A percentile compares a stretch with the other conserved stretches of the same genome.
These are phyloP conservation scores for Rhodotorula mucilaginosa DNA, from an alignment of 1,284 basidiomycete genomes.

Conservation along the genomic window DNA sequence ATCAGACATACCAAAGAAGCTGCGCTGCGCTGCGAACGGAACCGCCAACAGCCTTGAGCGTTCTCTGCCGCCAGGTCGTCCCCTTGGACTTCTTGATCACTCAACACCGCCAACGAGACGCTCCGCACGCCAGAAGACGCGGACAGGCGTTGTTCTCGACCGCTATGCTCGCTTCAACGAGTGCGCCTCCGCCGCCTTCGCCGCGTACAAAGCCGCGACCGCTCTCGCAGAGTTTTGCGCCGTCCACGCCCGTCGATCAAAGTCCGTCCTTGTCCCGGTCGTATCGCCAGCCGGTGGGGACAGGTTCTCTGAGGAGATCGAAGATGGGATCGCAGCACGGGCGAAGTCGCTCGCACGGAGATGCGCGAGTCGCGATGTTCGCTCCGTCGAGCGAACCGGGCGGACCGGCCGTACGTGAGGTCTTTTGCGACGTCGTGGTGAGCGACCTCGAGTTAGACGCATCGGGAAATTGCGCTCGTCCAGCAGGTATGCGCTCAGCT, in stretches of 20 bases:
- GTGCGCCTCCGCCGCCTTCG: background rate
- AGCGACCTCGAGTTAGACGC: constrained; percentile 14
- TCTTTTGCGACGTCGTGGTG: constrained; percentile 37
- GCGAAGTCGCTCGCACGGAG: constrained; percentile 18
- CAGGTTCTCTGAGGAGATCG: constrained; percentile 8
- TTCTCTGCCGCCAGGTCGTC: too few relatives aligned
- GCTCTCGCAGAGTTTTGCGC: constrained; percentile 10
- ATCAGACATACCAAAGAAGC: too few relatives aligned
- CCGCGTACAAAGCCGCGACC: constrained; percentile 1
- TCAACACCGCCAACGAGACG: too few relatives aligned
- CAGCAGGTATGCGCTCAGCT: constrained; percentile 11
- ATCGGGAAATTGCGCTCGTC: constrained; percentile 4
- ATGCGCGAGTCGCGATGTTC: background rate
- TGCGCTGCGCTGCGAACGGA: too few relatives aligned
- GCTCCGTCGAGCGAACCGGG: background rate
- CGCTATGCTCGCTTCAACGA: too few relatives aligned
- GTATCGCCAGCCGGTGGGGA: constrained; percentile 25
- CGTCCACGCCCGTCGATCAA: background rate
- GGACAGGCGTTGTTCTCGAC: too few relatives aligned
- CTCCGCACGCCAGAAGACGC: too few relatives aligned
- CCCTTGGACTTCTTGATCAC: background rate
- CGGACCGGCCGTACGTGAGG: constrained; percentile 11
- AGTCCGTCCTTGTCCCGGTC: constrained; percentile 12
- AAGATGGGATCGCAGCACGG: background rate
- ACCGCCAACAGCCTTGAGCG: background rate